These are phyloP conservation scores for Zygosaccharomyces sapae DNA, from an alignment of 1,139 yeast species.

Conservation along the genomic window DNA sequence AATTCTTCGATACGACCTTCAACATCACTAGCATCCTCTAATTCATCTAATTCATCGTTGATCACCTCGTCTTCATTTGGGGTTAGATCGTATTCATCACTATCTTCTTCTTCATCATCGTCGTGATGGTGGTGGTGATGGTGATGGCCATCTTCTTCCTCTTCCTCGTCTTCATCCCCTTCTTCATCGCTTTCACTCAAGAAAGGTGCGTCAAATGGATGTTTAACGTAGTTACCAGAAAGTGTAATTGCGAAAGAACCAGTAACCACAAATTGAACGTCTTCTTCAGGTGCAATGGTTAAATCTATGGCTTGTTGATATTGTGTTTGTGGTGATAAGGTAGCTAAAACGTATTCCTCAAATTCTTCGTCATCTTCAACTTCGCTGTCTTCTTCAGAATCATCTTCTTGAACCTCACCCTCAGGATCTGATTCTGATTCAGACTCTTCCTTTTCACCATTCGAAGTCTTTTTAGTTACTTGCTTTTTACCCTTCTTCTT, in stretches of 20 bases:
- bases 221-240: conserved; percentile 93
- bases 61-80: conserved; percentile 87
- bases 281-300: conserved; percentile 90
- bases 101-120: conserved; percentile 50
- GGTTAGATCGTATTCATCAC: conserved; percentile 79
- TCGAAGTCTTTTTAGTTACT: conserved; percentile 28
- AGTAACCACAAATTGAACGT: conserved; percentile 86
- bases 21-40: conserved; percentile 59
- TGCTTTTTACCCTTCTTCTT: conserved; percentile 37
- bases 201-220: conserved; percentile 56
- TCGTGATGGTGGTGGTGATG: conserved; percentile 42
- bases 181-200: conserved; percentile 50
- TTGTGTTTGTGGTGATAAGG: conserved; percentile 77
- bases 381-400: conserved; percentile 34
- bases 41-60: conserved; percentile 53
- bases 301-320: conserved; percentile 90
- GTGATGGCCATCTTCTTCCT: conserved; percentile 31
- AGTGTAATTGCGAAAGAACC: conserved; percentile 93
- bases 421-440: conserved; percentile 35
- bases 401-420: conserved; percentile 36
- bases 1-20: conserved; percentile 44
- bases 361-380: conserved; percentile 54
- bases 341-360: conserved; percentile 80
- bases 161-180: conserved; percentile 40
- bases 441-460: conserved; percentile 34